Conservation (phyloP, 441 rosid species). For the Jatropha podagrica region DNA sequence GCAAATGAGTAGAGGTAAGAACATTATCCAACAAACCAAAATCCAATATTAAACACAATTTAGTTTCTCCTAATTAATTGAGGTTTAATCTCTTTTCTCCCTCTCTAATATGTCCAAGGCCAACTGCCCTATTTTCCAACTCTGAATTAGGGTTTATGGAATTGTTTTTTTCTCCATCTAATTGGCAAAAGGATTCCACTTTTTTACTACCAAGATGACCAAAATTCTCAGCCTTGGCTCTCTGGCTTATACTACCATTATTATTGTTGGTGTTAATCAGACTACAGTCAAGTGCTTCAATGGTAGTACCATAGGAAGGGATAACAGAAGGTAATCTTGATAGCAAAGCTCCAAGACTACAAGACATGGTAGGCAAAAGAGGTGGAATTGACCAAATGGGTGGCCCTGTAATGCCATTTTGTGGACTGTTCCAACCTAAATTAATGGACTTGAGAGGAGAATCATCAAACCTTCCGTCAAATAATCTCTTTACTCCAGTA, state of each 20-base stretch:
- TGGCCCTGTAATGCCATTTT: slow-evolving; percentile 33
- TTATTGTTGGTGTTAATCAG: slow-evolving; percentile 21
- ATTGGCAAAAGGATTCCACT: slow-evolving; percentile 32
- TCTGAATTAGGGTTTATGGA: slow-evolving; percentile 26
- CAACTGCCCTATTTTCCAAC: slow-evolving; percentile 23
- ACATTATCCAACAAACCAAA: neutral
- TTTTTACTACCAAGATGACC: slow-evolving; percentile 25
- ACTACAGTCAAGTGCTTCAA: slow-evolving; percentile 30
- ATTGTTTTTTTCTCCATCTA: slow-evolving; percentile 38
- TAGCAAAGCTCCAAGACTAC: slow-evolving; percentile 48
- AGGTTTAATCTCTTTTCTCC: slow-evolving; percentile 25
- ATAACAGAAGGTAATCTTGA: slow-evolving; percentile 49
- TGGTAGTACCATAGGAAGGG: slow-evolving; percentile 30
- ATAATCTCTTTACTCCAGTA: slow-evolving; percentile 44
- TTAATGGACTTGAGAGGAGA: slow-evolving; percentile 46
- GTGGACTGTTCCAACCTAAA: slow-evolving; percentile 63
- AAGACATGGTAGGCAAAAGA: slow-evolving; percentile 44
- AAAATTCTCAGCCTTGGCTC: slow-evolving; percentile 24
- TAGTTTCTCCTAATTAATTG: slow-evolving; percentile 31
- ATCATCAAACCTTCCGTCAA: slow-evolving; percentile 32
- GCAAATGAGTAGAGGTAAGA: neutral
- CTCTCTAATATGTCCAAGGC: slow-evolving; percentile 30
- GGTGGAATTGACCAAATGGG: slow-evolving; percentile 51
- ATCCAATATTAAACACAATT: slow-evolving; percentile 19
- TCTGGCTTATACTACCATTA: slow-evolving; percentile 13